Percentiles rank a stretch among this genome's conserved stretches.
These are phyloP conservation scores for Rhododendron henanense DNA, from an alignment of 148 eudicot species.

Conservation along the genomic window DNA sequence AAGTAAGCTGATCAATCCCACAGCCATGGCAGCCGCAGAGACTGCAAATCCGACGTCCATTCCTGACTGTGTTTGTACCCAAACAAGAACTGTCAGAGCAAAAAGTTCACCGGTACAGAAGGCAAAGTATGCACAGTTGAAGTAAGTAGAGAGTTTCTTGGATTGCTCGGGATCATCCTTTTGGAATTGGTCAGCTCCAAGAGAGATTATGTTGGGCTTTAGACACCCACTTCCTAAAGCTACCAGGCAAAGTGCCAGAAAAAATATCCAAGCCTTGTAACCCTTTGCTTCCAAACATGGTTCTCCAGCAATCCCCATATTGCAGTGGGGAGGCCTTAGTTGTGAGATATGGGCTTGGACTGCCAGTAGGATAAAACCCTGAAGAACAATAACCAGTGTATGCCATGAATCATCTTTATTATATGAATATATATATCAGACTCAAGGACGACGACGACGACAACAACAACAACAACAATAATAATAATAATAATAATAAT, in stretches of 20 bases:
- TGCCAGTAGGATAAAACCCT: conserved; percentile 77
- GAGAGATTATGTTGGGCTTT: conserved; percentile 89
- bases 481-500: background rate
- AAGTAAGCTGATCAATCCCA: conserved; percentile 60
- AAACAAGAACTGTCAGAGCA: conserved; percentile 75
- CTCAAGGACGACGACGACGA: background rate
- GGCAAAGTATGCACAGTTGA: conserved; percentile 82
- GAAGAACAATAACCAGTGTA: background rate
- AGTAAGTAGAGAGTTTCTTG: conserved; percentile 64
- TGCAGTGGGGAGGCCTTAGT: conserved; percentile 66
- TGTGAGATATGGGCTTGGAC: conserved; percentile 80
- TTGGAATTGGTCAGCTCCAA: conserved; percentile 75
- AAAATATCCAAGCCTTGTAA: conserved; percentile 52
- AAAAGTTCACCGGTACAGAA: conserved; percentile 74
- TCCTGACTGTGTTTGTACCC: conserved; percentile 87
- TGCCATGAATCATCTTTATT: background rate
- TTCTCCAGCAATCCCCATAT: conserved; percentile 26
- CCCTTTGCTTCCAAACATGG: conserved; percentile 66
- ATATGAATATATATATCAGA: background rate
- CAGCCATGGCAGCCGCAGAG: conserved; percentile 77
- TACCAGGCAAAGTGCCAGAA: conserved; percentile 62
- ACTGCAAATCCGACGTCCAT: conserved; percentile 91
- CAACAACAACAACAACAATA: background rate
- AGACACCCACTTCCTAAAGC: conserved; percentile 91
- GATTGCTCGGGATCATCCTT: conserved; percentile 34